phyloP scores from a whole-genome alignment of 495 filamentous ascomycete genomes.

The Diplogelasinospora grovesii region DNA sequence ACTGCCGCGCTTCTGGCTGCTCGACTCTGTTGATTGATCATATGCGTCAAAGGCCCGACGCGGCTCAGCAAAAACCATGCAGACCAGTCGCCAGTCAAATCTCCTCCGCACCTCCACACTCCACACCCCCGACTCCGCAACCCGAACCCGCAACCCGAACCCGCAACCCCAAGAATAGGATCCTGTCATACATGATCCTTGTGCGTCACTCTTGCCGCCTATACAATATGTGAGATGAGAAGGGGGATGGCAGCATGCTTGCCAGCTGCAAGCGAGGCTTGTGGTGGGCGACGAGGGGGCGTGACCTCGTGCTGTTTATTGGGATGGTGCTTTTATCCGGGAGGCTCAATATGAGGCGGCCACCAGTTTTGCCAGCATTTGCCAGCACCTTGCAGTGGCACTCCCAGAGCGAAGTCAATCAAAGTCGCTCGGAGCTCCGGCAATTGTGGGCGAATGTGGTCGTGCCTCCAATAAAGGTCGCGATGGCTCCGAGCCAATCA shows the following conservation, averaged over 20 bases:
- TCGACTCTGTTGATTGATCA: slow-evolving; percentile 2
- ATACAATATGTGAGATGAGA: not conserved
- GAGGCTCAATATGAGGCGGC: slow-evolving; percentile 11
- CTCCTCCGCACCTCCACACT: not conserved
- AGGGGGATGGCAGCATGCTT: not conserved
- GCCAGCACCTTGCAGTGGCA: not conserved
- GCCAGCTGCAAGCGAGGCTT: not conserved
- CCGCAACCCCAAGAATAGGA: not conserved
- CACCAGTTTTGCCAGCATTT: not conserved
- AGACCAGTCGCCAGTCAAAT: slow-evolving; percentile 1
- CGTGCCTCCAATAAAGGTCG: slow-evolving; percentile 30
- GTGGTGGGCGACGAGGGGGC: slow-evolving; percentile 1
- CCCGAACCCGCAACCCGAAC: slow-evolving; percentile 1
- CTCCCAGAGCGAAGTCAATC: not conserved
- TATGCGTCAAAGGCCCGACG: slow-evolving; percentile 20
- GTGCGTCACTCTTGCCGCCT: slow-evolving; percentile 4
- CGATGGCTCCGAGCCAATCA: slow-evolving; percentile 30
- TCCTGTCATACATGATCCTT: not conserved
- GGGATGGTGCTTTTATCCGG: slow-evolving; percentile 17
- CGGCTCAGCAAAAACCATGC: not conserved
- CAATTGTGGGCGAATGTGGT: slow-evolving; percentile 32
- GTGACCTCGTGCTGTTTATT: slow-evolving; percentile 9
- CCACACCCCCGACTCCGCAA: slow-evolving; percentile 3
- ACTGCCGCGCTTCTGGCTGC: too few species aligned
- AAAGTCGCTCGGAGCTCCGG: slow-evolving; percentile 28